Conservation (phyloP, 2,329 filamentous ascomycete genomes). For the Aureobasidium leucospermi region DNA sequence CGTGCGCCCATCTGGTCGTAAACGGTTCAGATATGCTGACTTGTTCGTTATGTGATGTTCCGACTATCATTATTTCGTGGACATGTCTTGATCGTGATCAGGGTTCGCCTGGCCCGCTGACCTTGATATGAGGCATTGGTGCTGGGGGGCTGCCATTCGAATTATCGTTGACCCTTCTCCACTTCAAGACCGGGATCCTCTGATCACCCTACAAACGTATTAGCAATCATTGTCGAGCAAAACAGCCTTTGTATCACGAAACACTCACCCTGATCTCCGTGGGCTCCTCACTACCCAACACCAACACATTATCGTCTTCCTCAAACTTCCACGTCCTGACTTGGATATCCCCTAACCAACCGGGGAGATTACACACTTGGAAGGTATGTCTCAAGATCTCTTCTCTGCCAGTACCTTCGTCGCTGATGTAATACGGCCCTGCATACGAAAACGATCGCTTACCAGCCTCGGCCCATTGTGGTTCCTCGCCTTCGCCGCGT, state of each 20-base stretch:
- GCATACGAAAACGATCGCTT: slow-evolving; percentile 32
- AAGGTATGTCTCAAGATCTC: slow-evolving; percentile 31
- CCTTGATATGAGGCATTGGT: slow-evolving; percentile 32
- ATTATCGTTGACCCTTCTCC: slow-evolving; percentile 29
- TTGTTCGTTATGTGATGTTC: not conserved
- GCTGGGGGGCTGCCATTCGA: slow-evolving; percentile 25
- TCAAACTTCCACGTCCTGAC: slow-evolving; percentile 31
- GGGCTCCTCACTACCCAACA: slow-evolving; percentile 31
- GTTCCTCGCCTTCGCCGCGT: slow-evolving; percentile 30
- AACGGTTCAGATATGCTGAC: not conserved
- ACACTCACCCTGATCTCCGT: slow-evolving; percentile 30
- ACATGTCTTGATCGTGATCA: slow-evolving; percentile 16
- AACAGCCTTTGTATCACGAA: not conserved
- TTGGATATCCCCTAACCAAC: slow-evolving; percentile 33
- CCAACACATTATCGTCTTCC: slow-evolving; percentile 31
- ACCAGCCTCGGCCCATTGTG: slow-evolving; percentile 33
- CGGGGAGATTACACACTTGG: slow-evolving; percentile 31
- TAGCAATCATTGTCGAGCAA: not conserved
- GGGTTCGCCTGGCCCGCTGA: slow-evolving; percentile 31
- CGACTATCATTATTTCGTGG: too few relatives aligned
- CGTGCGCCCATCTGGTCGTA: not conserved
- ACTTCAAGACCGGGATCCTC: slow-evolving; percentile 30
- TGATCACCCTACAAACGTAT: slow-evolving; percentile 26
- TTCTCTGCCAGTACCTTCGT: slow-evolving; percentile 27
- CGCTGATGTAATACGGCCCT: slow-evolving; percentile 32